These are phyloP conservation scores for Chrysochromulina tobinii DNA, from an alignment of 78 protist genomes.

Conservation along the genomic window DNA sequence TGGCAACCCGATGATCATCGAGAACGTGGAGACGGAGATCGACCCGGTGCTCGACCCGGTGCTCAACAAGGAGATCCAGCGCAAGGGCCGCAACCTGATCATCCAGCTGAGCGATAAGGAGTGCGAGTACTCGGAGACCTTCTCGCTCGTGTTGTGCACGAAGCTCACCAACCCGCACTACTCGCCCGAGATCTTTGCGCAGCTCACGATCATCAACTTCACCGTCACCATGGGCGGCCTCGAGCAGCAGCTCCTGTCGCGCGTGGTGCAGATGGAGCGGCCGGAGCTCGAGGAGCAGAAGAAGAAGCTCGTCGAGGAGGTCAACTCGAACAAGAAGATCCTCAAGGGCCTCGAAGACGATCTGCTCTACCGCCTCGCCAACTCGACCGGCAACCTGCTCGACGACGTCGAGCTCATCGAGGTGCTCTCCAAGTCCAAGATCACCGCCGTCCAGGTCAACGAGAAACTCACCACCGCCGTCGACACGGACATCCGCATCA, in stretches of 20 bases:
- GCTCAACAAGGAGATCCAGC: constrained; percentile 70
- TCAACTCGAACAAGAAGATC: constrained; percentile 62
- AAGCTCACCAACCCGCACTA: constrained; percentile 86
- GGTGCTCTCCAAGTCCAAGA: constrained; percentile 63
- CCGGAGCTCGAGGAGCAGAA: too few relatives aligned
- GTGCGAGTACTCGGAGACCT: constrained; percentile 53
- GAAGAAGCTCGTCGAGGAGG: not conserved
- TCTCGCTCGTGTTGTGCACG: constrained; percentile 73
- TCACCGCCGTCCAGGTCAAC: constrained; percentile 42
- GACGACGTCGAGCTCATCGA: constrained; percentile 62
- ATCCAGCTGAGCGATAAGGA: constrained; percentile 81
- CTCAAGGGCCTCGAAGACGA: constrained; percentile 54
- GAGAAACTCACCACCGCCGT: constrained; percentile 47
- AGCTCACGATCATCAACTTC: constrained; percentile 80
- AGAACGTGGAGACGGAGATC: constrained; percentile 73
- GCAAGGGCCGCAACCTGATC: constrained; percentile 44
- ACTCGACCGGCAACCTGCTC: constrained; percentile 69
- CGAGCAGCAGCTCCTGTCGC: constrained; percentile 81
- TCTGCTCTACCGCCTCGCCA: constrained; percentile 56
- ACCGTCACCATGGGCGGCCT: constrained; percentile 77
- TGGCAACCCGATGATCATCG: constrained; percentile 79
- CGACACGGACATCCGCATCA: constrained; percentile 44
- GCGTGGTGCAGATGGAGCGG: constrained; percentile 63
- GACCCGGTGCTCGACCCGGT: constrained; percentile 88
- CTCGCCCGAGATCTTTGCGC: constrained; percentile 83